Base-by-base conservation (phyloP, 441 rosid genomes). In the Mallotus repandus region DNA sequence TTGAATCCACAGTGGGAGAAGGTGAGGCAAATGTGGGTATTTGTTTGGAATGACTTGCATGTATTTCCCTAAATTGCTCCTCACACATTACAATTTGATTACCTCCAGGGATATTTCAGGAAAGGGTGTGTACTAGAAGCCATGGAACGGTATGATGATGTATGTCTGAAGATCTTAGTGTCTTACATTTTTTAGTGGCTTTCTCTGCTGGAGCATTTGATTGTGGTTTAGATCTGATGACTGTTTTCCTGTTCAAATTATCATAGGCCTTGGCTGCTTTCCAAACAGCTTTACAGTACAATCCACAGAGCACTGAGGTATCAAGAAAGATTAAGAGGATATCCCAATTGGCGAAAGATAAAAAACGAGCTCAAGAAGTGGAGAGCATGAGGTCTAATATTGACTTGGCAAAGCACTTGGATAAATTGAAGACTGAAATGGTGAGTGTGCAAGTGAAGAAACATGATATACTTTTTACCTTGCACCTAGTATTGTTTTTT, bases 61-160 rank as follows among this genome's bases (percentile, higher is more conserved):
- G 67, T 63, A 21, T 50, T 63, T 72, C 67, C 55, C 45, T 63
- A 56, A 62, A 58, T 57, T 68, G 53, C 70, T 69, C 41, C 16
- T 48, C 63, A 71, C 25, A 19, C 64, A 8, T 32, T 77, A 29
- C 76, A 52, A 78, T 72, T 76, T 80, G 63, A 78, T 81, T 55
- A 65, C 67, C 38, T 64, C 19, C 81, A 95, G 99, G 97, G 98
- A 7, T 88, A 93, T 85, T 95, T 91, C 85, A 88, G 98, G 78
- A 95, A 91, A 86, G 99, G 98, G 18, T 95, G 95, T 80, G 86
- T 93, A 72, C 85, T 95, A 74, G 99, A 95, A 83, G 93, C 96
- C 73, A 93, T 95, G 99, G 98, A 90, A 72, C 91, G 73, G 79
- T 93, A 91, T 72, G 94, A 91, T 54, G 95, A 95, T 78, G 99